phyloP scores from a whole-genome alignment of 495 filamentous ascomycete species.

The Aspergillus cristatus region DNA sequence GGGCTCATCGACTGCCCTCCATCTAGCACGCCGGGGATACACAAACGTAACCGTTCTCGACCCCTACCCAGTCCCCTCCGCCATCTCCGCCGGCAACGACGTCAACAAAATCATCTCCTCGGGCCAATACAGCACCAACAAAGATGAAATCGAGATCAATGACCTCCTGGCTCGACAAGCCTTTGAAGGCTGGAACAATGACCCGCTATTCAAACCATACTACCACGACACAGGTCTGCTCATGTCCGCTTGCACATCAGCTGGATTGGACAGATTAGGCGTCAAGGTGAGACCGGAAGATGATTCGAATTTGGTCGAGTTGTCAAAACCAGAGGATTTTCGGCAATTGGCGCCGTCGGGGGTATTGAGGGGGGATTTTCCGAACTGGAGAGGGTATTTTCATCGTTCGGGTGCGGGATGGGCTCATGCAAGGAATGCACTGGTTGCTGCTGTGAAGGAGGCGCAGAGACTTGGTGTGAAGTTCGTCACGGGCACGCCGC shows the following conservation, averaged over 20 bases:
- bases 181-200: constrained; percentile 33
- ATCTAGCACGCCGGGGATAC: constrained; percentile 36
- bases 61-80: constrained; percentile 29
- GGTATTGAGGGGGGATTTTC: constrained; percentile 32
- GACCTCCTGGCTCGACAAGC: constrained; percentile 21
- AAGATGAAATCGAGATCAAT: constrained; percentile 22
- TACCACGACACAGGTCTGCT: constrained; percentile 33
- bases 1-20: constrained; percentile 36
- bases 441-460: constrained; percentile 24
- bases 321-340: constrained; percentile 17
- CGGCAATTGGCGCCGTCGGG: constrained; percentile 30
- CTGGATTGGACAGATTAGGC: constrained; percentile 18
- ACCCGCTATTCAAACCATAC: constrained; percentile 34
- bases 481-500: constrained; percentile 21
- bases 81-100: constrained; percentile 37
- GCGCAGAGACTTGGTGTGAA: constrained; percentile 26
- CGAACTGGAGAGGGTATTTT: constrained; percentile 30
- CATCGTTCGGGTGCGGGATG: constrained; percentile 27
- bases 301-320: constrained; percentile 6
- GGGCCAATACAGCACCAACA: constrained; percentile 11
- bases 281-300: constrained; percentile 13
- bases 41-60: constrained; percentile 38
- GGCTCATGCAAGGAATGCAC: constrained; percentile 28
- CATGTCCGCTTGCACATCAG: constrained; percentile 8
- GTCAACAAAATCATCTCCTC: constrained; percentile 37